Evolutionary conservation across 345 rosid species (phyloP).

Genomic region (Aegle marmelos): DNA sequence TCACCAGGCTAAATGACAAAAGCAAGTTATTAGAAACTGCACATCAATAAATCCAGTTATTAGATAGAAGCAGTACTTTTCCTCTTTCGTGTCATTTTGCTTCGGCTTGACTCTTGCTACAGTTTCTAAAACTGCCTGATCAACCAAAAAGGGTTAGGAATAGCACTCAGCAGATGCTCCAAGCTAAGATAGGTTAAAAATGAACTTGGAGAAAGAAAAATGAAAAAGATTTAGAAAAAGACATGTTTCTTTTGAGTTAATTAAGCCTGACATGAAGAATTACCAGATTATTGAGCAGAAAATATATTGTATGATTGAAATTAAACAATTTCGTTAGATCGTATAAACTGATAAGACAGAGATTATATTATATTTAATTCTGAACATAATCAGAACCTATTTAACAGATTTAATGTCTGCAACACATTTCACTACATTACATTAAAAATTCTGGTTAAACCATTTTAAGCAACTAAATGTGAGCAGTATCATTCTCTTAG

Average conservation of each 20-base stretch:
- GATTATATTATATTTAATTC: neutral
- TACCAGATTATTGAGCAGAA: neutral
- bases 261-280: neutral
- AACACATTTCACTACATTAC: neutral
- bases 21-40: neutral
- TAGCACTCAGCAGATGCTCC: constrained; percentile 1
- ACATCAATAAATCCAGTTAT: neutral
- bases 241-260: neutral
- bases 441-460: neutral
- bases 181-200: neutral
- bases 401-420: neutral
- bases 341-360: neutral
- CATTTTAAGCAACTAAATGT: neutral
- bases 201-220: neutral
- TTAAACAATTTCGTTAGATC: neutral
- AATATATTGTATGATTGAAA: too few relatives aligned
- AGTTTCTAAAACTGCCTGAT: constrained; percentile 57
- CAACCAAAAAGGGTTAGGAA: constrained; percentile 3
- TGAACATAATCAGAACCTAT: neutral
- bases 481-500: neutral
- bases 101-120: constrained; percentile 53
- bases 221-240: neutral
- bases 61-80: constrained; percentile 35
- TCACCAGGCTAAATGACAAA: neutral
- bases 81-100: constrained; percentile 58